A percentile compares a stretch with the other conserved stretches of the same genome.
Evolutionary conservation across 2,329 filamentous ascomycete species (phyloP).

Genomic region (Ceratocystis variospora): DNA sequence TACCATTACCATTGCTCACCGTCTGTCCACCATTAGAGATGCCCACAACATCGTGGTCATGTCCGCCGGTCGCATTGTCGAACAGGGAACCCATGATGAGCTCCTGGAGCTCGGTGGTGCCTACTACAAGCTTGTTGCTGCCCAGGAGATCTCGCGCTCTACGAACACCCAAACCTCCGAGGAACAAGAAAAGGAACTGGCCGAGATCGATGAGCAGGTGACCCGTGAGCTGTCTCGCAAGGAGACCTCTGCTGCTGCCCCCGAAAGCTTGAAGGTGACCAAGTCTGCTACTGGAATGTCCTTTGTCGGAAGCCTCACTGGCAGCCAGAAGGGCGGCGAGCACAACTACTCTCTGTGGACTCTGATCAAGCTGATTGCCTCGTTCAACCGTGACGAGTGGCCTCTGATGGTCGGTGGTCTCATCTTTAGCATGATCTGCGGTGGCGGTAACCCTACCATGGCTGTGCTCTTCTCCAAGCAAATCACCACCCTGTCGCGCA

Average conservation of each 20-base stretch:
- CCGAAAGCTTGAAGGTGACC: slow-evolving; percentile 49
- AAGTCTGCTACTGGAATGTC: slow-evolving; percentile 56
- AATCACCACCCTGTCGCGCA: slow-evolving; percentile 53
- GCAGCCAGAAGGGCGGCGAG: slow-evolving; percentile 31
- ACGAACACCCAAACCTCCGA: slow-evolving; percentile 33
- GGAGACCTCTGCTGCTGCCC: slow-evolving; percentile 37
- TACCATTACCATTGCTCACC: slow-evolving; percentile 91
- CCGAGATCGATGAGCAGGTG: slow-evolving; percentile 23
- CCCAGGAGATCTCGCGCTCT: slow-evolving; percentile 59
- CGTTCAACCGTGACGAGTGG: slow-evolving; percentile 65
- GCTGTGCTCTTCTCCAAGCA: slow-evolving; percentile 82
- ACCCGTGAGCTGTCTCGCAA: slow-evolving; percentile 34
- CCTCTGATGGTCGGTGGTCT: slow-evolving; percentile 59
- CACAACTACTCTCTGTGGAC: slow-evolving; percentile 57
- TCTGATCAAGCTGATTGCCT: slow-evolving; percentile 62
- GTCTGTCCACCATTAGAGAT: slow-evolving; percentile 83
- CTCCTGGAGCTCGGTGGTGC: slow-evolving; percentile 57
- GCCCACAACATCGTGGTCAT: slow-evolving; percentile 96
- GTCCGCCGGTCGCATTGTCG: slow-evolving; percentile 68
- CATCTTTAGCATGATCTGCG: slow-evolving; percentile 60
- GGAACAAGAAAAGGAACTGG: slow-evolving; percentile 35
- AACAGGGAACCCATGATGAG: slow-evolving; percentile 78
- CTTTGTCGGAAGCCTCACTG: slow-evolving; percentile 40
- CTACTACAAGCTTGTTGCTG: slow-evolving; percentile 75
- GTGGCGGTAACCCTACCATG: slow-evolving; percentile 60